These are phyloP conservation scores for Microthlaspi erraticum DNA, from an alignment of 345 rosid genomes.

Conservation along the genomic window DNA sequence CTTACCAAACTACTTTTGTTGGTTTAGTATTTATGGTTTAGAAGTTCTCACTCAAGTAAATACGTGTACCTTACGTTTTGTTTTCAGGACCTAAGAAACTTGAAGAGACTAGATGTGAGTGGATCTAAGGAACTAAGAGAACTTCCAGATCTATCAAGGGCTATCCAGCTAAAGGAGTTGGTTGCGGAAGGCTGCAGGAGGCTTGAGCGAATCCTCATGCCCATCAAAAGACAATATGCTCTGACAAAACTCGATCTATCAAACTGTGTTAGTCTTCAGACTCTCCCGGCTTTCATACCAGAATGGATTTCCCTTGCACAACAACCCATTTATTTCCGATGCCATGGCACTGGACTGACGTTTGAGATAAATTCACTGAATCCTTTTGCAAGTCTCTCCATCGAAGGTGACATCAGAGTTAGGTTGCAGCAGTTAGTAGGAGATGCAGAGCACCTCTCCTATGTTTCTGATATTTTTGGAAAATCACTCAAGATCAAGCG, in stretches of 20 bases:
- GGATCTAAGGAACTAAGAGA: slow-evolving; percentile 15
- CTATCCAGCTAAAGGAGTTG: neutral
- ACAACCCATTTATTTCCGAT: slow-evolving; percentile 2
- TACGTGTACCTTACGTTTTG: neutral
- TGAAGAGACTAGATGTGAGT: slow-evolving; percentile 11
- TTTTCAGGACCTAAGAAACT: neutral
- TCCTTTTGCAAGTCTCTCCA: neutral
- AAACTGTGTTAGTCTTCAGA: neutral
- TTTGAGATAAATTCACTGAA: neutral
- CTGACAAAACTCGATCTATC: neutral
- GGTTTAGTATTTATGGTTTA: neutral
- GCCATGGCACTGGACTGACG: neutral
- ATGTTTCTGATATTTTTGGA: neutral
- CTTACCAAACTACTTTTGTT: neutral
- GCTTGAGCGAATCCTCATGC: neutral
- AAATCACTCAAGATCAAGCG: slow-evolving; percentile 1
- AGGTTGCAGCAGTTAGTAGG: slow-evolving; percentile 11
- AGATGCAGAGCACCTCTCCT: neutral
- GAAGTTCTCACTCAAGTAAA: neutral
- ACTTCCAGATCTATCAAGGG: neutral
- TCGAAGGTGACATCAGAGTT: slow-evolving; percentile 1
- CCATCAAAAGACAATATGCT: neutral
- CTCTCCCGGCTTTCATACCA: neutral
- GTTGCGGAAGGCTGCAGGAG: neutral
- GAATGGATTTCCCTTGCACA: neutral